These are phyloP conservation scores for Panaeolus papilionaceus DNA, from an alignment of 768 basidiomycete species.

Conservation along the genomic window DNA sequence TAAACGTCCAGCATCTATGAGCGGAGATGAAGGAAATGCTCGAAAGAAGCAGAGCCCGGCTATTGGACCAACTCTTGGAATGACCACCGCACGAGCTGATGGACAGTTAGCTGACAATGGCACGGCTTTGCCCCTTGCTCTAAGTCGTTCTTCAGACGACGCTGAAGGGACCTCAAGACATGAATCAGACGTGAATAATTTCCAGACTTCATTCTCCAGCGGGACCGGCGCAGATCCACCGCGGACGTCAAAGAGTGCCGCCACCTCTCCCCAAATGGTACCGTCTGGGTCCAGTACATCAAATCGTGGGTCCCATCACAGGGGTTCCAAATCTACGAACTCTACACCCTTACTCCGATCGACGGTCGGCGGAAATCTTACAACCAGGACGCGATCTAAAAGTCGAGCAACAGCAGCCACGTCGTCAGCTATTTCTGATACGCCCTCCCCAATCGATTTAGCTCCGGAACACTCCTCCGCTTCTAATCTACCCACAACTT, in stretches of 20 bases:
- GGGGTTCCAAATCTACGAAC: slow-evolving; percentile 58
- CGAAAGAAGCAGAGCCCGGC: slow-evolving; percentile 64
- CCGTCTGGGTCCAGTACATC: slow-evolving; percentile 15
- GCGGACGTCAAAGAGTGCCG: slow-evolving; percentile 3
- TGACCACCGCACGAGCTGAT: slow-evolving; percentile 24
- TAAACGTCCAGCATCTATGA: slow-evolving; percentile 66
- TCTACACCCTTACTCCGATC: slow-evolving; percentile 60
- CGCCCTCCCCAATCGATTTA: slow-evolving; percentile 84
- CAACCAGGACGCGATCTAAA: slow-evolving; percentile 17
- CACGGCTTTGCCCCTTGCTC: not conserved
- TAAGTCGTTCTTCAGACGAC: not conserved
- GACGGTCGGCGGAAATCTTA: slow-evolving; percentile 7
- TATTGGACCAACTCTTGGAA: slow-evolving; percentile 40
- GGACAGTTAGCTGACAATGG: not conserved
- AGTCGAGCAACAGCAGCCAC: slow-evolving; percentile 17
- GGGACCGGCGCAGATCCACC: slow-evolving; percentile 11
- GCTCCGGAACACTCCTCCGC: slow-evolving; percentile 36
- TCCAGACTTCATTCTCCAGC: not conserved
- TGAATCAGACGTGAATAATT: not conserved
- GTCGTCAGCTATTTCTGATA: slow-evolving; percentile 42
- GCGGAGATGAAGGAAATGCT: slow-evolving; percentile 56
- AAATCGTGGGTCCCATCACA: slow-evolving; percentile 19
- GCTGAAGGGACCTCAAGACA: not conserved
- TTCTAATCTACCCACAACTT: slow-evolving; percentile 16
- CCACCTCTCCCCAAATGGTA: slow-evolving; percentile 10